Percentiles rank a stretch among this genome's conserved stretches.
Evolutionary conservation across 345 rosid species (phyloP).

Genomic region (Orychophragmus violaceus): DNA sequence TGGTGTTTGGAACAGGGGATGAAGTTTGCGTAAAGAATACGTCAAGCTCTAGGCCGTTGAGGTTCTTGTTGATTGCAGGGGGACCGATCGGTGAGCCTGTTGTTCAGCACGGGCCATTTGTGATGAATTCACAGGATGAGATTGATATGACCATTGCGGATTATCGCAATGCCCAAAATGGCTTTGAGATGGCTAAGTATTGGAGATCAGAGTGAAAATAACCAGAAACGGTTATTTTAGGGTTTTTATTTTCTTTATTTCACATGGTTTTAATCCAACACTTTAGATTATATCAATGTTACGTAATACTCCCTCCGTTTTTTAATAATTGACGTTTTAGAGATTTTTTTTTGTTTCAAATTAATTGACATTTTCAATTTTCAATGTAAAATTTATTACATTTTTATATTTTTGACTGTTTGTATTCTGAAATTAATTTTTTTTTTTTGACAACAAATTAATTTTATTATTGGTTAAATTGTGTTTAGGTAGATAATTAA

Average conservation of each 20-base stretch:
- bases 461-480: too few species aligned
- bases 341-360: too few species aligned
- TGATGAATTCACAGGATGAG: constrained; percentile 78
- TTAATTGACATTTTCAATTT: too few species aligned
- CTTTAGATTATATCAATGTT: not conserved
- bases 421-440: too few species aligned
- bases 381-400: too few species aligned
- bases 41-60: constrained; percentile 38
- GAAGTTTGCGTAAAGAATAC: constrained; percentile 55
- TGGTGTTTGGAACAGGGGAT: constrained; percentile 58
- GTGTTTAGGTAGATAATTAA: too few species aligned
- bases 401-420: too few species aligned
- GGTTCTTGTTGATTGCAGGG: constrained; percentile 66
- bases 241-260: too few species aligned
- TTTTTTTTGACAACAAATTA: too few species aligned
- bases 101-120: constrained; percentile 76
- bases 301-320: too few species aligned
- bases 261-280: not conserved
- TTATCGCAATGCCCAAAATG: not conserved
- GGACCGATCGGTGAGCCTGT: constrained; percentile 69
- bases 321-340: too few species aligned
- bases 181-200: not conserved
- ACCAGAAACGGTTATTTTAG: too few species aligned
- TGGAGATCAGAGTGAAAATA: not conserved
- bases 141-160: constrained; percentile 73